Evolutionary conservation across 1,284 basidiomycete species (phyloP).

Genomic region (Salmacisia buchloeana): DNA sequence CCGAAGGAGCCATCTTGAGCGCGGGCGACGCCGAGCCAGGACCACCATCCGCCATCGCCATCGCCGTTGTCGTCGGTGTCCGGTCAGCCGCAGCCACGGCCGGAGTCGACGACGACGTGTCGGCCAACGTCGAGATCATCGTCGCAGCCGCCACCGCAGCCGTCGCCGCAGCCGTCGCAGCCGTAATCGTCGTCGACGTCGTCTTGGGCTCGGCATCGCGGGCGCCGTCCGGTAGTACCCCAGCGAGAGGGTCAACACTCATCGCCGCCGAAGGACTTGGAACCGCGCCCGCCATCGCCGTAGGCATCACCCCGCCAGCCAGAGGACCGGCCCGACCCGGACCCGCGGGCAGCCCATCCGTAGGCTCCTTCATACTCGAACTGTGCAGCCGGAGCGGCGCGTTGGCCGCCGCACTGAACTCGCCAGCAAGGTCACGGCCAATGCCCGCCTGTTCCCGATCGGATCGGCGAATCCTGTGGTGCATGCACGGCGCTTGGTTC

Average conservation of each 20-base stretch:
- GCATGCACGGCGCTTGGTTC: background rate
- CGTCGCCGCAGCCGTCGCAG: background rate
- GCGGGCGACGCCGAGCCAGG: no score
- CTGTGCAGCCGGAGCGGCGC: background rate
- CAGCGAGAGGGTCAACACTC: no score
- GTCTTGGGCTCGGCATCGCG: no score
- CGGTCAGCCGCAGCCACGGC: background rate
- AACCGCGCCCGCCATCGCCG: no score
- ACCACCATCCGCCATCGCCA: no score
- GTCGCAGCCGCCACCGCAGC: background rate
- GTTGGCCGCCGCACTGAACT: slow-evolving; percentile 15
- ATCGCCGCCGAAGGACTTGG: no score
- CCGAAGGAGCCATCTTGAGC: no score
- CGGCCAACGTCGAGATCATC: background rate
- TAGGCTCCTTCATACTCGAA: background rate
- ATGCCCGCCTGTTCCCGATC: slow-evolving; percentile 39
- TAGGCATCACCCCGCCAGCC: no score
- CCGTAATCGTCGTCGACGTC: background rate
- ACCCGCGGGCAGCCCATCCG: no score
- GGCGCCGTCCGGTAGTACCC: no score
- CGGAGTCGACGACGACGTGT: background rate
- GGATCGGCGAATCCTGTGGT: slow-evolving; percentile 25
- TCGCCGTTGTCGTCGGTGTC: no score
- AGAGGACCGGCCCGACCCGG: no score
- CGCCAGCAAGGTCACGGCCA: slow-evolving; percentile 41